Conservation (phyloP, 78 protist genomes). For the Dictyostelium intermedium region DNA sequence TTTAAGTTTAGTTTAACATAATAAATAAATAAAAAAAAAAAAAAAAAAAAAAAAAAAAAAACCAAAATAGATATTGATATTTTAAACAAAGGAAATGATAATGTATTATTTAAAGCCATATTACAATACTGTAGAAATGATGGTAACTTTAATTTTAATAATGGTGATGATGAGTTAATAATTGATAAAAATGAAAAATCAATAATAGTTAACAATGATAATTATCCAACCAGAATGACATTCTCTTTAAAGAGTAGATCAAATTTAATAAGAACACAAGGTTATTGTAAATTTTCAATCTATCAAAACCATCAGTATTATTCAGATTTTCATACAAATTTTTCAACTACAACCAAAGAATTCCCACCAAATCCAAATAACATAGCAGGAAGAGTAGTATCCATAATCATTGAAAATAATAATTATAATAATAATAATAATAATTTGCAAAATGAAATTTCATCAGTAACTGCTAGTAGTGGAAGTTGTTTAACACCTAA, state of each 20-base stretch:
- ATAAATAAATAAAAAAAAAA: too few species aligned
- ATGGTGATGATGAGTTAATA: background rate
- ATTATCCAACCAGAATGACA: background rate
- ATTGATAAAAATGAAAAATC: background rate
- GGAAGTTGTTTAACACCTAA: background rate
- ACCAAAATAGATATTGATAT: background rate
- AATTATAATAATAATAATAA: background rate
- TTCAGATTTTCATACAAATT: background rate
- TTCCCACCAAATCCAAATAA: background rate
- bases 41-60: too few species aligned
- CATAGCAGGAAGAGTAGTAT: background rate
- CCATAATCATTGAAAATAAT: background rate
- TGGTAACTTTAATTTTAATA: background rate
- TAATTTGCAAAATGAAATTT: background rate
- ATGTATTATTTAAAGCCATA: background rate
- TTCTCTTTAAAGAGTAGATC: background rate
- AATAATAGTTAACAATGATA: background rate
- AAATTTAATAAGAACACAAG: background rate
- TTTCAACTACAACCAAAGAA: background rate
- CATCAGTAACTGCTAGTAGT: background rate
- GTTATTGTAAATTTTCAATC: background rate
- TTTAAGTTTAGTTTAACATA: background rate
- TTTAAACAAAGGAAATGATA: background rate
- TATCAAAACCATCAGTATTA: background rate
- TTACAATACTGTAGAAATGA: background rate